These are phyloP conservation scores for Leccinum aurantiacum DNA, from an alignment of 768 basidiomycete species.

Conservation along the genomic window DNA sequence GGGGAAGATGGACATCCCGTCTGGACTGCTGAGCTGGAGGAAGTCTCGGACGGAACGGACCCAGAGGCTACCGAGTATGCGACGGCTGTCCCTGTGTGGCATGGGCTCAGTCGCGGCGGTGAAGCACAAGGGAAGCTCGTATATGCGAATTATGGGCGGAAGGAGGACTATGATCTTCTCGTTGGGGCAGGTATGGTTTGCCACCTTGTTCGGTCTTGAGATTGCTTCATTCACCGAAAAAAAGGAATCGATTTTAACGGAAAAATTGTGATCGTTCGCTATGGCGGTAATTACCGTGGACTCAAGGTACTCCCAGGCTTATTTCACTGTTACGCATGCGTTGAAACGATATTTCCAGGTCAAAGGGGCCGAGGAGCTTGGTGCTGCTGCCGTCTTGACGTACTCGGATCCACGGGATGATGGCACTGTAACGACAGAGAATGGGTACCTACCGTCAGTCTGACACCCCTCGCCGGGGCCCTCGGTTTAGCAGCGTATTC, in stretches of 20 bases:
- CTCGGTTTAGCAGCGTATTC: too few species aligned
- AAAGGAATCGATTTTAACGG: slow-evolving; percentile 54
- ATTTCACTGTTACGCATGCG: not conserved
- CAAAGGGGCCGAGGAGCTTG: slow-evolving; percentile 84
- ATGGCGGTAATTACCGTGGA: slow-evolving; percentile 80
- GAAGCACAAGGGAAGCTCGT: slow-evolving; percentile 61
- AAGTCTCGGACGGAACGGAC: slow-evolving; percentile 65
- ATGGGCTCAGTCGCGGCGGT: slow-evolving; percentile 65
- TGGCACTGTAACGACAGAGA: slow-evolving; percentile 72
- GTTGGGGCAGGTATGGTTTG: slow-evolving; percentile 19
- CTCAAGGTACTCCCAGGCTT: slow-evolving; percentile 58
- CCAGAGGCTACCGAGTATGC: slow-evolving; percentile 57
- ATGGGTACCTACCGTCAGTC: slow-evolving; percentile 60
- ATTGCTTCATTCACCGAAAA: too few species aligned
- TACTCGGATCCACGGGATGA: slow-evolving; percentile 90
- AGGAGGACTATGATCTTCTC: slow-evolving; percentile 63
- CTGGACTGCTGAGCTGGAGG: slow-evolving; percentile 67
- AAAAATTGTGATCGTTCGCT: slow-evolving; percentile 76
- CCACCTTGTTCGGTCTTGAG: too few species aligned
- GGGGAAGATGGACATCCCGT: too few species aligned
- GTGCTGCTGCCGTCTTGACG: slow-evolving; percentile 79
- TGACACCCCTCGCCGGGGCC: too few species aligned
- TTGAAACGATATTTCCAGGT: slow-evolving; percentile 45
- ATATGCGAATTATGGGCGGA: slow-evolving; percentile 60
- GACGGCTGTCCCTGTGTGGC: slow-evolving; percentile 63